Evolutionary conservation across 805 yeast genomes (phyloP).

Genomic region (Yarrowia sp.): DNA sequence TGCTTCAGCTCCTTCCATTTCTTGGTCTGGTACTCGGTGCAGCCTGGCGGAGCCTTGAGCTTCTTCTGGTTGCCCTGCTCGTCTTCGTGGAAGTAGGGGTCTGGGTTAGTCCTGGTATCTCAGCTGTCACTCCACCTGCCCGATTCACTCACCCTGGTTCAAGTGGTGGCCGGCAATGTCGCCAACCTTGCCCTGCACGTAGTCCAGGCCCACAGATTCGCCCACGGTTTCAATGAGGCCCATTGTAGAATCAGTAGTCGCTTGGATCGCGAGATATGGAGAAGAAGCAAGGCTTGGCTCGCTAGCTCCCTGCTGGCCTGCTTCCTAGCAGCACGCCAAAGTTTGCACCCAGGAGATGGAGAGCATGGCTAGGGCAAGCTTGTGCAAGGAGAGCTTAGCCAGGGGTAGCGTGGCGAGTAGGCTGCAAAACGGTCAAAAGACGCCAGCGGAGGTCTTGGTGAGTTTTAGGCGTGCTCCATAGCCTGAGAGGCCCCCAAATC

Average conservation of each 20-base stretch:
- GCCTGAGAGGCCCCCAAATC: no score
- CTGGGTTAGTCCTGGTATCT: conserved; percentile 33
- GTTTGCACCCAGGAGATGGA: not conserved
- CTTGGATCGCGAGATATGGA: no score
- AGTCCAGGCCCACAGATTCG: conserved; percentile 12
- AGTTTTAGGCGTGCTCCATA: no score
- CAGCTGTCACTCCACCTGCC: not conserved
- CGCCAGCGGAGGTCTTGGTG: no score
- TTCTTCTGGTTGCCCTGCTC: conserved; percentile 52
- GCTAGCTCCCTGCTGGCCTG: not conserved
- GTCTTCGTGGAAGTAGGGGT: conserved; percentile 54
- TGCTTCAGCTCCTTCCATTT: conserved; percentile 71
- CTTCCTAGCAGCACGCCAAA: not conserved
- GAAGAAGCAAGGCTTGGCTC: no score
- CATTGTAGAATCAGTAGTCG: not conserved
- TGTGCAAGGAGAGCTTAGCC: not conserved
- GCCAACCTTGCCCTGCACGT: not conserved
- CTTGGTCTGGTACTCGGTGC: conserved; percentile 57
- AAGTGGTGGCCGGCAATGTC: not conserved
- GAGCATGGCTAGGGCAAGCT: not conserved
- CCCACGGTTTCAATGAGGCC: conserved; percentile 9
- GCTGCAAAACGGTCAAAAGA: no score
- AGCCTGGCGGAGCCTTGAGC: conserved; percentile 58
- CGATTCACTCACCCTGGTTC: not conserved
- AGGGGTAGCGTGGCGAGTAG: no score